Evolutionary conservation across 2,329 filamentous ascomycete species (phyloP), one percentile per base, ranked within the genome.

Genomic region (Parastagonospora nodorum): DNA sequence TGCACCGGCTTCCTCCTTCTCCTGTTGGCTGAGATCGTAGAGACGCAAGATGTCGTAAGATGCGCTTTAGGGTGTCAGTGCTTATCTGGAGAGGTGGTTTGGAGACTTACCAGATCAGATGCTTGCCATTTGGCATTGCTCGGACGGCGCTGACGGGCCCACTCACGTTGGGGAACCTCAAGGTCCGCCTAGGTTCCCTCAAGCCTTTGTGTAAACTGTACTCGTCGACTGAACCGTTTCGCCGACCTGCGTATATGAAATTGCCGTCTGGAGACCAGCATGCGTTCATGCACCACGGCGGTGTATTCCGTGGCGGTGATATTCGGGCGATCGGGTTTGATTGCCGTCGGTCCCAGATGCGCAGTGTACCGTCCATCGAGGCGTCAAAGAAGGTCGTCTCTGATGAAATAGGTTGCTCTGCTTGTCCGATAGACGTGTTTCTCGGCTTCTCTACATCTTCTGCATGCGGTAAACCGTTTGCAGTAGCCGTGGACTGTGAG

Each of bases 221-320:
- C 74, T 99, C 94, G 62, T 99, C 94, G 0, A 99, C 94, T 0
- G 91, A 95, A 44, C 91, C 84, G 73, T 97, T 97, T 50, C 94
- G 83, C 27, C 94, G 82, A 0, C 94, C 94, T 0, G 89, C 92
- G 74, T 96, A 99, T 64, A 99, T 92, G 74, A 85, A 91, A 74
- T 97, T 97, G 11, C 94, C 94, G 70, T 97, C 90, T 0, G 92
- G 92, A 47, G 89, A 93, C 94, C 94, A 99, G 77, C 92, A 96
- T 1, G 92, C 91, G 60, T 90, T 92, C 86, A 96, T 97, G 74
- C 93, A 97, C 93, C 93, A 99, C 0, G 93, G 94, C 1, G 94
- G 93, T 0, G 91, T 89, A 14, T 86, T 86, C 9, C 85, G 84
- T 9, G 86, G 81, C 14, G 89, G 90, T 1, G 82, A 80, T 49